Evolutionary conservation across 352 stramenopile genomes (phyloP).

Genomic region (Elongisporangium undulatum): DNA sequence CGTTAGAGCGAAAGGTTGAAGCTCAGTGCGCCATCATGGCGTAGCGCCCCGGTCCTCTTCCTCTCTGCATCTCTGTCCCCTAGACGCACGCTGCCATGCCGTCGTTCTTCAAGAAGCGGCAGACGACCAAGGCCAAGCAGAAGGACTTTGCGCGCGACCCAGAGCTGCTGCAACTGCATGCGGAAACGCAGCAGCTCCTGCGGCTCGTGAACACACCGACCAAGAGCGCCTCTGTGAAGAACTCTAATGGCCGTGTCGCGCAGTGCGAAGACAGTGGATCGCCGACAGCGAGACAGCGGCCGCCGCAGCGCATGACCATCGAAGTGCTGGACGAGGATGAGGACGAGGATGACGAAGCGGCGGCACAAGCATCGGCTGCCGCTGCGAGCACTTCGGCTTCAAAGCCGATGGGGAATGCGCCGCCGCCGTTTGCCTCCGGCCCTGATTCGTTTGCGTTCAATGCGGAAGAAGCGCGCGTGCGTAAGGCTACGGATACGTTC

Average conservation of each 20-base stretch:
- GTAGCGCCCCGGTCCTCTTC: too few relatives aligned
- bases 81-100: constrained; percentile 4
- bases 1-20: too few relatives aligned
- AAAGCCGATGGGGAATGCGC: neutral
- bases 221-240: constrained; percentile 16
- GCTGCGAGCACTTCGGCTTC: neutral
- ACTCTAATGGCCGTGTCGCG: constrained; percentile 8
- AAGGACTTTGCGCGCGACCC: constrained; percentile 38
- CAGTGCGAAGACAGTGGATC: neutral
- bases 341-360: constrained; percentile 6
- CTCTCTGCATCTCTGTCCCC: too few relatives aligned
- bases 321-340: constrained; percentile 60
- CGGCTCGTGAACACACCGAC: constrained; percentile 44
- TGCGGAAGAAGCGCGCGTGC: constrained; percentile 51
- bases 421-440: neutral
- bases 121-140: neutral
- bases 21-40: too few relatives aligned
- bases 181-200: constrained; percentile 55
- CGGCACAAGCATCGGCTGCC: neutral
- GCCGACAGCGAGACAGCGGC: constrained; percentile 8
- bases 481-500: constrained; percentile 52
- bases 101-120: constrained; percentile 8
- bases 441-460: constrained; percentile 46
- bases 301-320: constrained; percentile 43
- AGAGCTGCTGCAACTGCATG: constrained; percentile 50